phyloP scores from a whole-genome alignment of 371 early-diverging fungal genomes.

The Chytridiales sp. region DNA sequence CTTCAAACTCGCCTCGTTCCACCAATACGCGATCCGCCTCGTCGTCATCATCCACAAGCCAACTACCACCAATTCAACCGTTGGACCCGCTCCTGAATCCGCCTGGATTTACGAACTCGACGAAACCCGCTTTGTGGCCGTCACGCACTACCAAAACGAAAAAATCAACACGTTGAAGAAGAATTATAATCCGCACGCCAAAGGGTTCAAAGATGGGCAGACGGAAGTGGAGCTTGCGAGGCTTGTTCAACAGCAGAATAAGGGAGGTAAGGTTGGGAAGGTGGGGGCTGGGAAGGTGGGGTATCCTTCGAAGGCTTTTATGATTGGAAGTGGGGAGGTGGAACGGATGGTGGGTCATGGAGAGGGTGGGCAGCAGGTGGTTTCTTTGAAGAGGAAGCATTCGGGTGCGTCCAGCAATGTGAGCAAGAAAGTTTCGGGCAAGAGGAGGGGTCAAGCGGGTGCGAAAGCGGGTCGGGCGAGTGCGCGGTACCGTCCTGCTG shows the following conservation, averaged over 20 bases:
- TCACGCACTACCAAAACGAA: slow-evolving; percentile 60
- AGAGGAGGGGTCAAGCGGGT: no score
- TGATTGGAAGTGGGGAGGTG: background rate
- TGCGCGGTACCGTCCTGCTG: background rate
- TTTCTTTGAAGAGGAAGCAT: background rate
- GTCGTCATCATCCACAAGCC: slow-evolving; percentile 37
- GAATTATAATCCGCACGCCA: slow-evolving; percentile 55
- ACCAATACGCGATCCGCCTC: slow-evolving; percentile 50
- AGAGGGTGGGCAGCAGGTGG: background rate
- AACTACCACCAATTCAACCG: background rate
- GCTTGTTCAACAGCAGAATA: background rate
- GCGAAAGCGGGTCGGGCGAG: background rate
- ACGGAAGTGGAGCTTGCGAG: background rate
- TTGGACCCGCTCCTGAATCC: slow-evolving; percentile 7
- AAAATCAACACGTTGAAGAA: slow-evolving; percentile 54
- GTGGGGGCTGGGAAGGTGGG: background rate
- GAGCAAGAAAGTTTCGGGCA: background rate
- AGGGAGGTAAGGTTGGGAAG: background rate
- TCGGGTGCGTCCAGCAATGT: background rate
- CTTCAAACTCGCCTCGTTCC: slow-evolving; percentile 47
- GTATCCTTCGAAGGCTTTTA: background rate
- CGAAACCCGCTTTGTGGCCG: slow-evolving; percentile 50
- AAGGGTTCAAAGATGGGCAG: slow-evolving; percentile 41
- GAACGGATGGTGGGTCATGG: background rate
- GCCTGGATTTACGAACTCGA: slow-evolving; percentile 41